Conservation (phyloP, 2,329 filamentous ascomycete species). For the Paramyrothecium roridum region DNA sequence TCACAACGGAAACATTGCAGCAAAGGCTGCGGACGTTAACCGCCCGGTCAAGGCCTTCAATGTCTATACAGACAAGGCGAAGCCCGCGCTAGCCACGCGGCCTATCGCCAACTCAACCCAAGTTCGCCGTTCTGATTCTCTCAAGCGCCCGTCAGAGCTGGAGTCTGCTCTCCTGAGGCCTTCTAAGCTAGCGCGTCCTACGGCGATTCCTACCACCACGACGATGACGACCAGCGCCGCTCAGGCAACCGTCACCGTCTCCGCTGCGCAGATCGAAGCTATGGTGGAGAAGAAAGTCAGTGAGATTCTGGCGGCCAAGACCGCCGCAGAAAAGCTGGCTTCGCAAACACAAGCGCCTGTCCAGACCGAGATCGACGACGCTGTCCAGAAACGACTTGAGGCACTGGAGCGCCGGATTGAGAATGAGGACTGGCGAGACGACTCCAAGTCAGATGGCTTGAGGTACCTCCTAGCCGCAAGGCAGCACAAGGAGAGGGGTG, state of each 20-base stretch:
- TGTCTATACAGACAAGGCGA: constrained; percentile 77
- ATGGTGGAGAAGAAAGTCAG: constrained; percentile 90
- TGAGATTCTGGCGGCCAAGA: constrained; percentile 78
- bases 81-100: constrained; percentile 32
- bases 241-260: constrained; percentile 46
- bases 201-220: constrained; percentile 10
- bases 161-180: constrained; percentile 36
- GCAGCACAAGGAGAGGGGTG: constrained; percentile 81
- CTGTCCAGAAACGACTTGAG: constrained; percentile 77
- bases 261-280: constrained; percentile 77
- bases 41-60: constrained; percentile 82
- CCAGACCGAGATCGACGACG: constrained; percentile 62
- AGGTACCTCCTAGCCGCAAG: constrained; percentile 87
- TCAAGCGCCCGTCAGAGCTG: constrained; percentile 42
- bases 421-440: constrained; percentile 56
- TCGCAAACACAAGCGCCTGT: constrained; percentile 28
- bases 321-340: constrained; percentile 42
- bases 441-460: constrained; percentile 75
- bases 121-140: constrained; percentile 24
- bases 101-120: constrained; percentile 30
- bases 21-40: constrained; percentile 39
- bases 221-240: constrained; percentile 15
- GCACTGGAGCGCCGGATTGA: constrained; percentile 85
- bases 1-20: constrained; percentile 54
- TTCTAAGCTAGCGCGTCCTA: constrained; percentile 43